phyloP scores from a whole-genome alignment of 2,329 filamentous ascomycete genomes.

The Tolypocladium tropicale region DNA sequence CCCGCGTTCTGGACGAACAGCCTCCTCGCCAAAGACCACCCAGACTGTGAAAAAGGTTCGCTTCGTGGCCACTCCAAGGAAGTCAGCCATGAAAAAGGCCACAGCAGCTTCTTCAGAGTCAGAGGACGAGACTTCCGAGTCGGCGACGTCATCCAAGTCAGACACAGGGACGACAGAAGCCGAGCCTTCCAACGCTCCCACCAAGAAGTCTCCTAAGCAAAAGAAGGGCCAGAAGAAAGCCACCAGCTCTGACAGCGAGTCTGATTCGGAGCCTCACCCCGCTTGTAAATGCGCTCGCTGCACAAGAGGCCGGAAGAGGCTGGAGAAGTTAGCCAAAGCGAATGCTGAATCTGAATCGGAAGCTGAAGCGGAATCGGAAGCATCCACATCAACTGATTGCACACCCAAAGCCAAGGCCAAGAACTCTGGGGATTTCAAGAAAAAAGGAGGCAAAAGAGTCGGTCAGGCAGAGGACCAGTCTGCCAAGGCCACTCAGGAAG shows the following conservation, averaged over 20 bases:
- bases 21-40: not conserved
- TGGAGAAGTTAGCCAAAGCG: conserved; percentile 2
- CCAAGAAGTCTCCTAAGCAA: conserved; percentile 5
- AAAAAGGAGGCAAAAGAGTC: conserved; percentile 10
- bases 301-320: conserved; percentile 8
- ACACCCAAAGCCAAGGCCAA: conserved; percentile 2
- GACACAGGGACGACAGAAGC: conserved; percentile 7
- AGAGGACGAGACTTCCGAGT: conserved; percentile 11
- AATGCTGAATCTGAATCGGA: not conserved
- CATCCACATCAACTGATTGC: not conserved
- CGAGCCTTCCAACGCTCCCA: conserved; percentile 7
- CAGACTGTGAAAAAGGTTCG: conserved; percentile 30
- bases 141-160: conserved; percentile 8
- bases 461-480: conserved; percentile 12
- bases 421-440: conserved; percentile 2
- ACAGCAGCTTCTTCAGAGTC: conserved; percentile 12
- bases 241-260: conserved; percentile 13
- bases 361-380: not conserved
- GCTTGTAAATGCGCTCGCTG: conserved; percentile 17
- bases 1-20: conserved; percentile 24
- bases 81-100: conserved; percentile 26
- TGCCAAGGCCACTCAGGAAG: conserved; percentile 9
- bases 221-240: conserved; percentile 8
- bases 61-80: conserved; percentile 24
- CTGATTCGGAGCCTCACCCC: conserved; percentile 23